phyloP scores from a whole-genome alignment of 2,329 filamentous ascomycete species.

The Triangularia verruculosa region DNA sequence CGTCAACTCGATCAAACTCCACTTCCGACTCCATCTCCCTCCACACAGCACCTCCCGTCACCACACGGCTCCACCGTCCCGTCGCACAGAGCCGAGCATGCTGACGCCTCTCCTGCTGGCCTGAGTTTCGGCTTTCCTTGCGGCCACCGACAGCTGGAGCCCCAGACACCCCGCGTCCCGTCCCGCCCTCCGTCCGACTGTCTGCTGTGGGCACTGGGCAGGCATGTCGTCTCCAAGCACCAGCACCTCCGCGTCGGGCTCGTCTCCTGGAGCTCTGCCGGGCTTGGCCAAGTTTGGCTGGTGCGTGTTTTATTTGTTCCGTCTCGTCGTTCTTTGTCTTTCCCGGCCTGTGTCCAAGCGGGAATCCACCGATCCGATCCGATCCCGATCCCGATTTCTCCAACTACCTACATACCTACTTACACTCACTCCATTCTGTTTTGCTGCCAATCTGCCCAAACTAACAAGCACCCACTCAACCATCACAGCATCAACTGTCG shows the following conservation, averaged over 20 bases:
- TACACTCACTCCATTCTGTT: too few species aligned
- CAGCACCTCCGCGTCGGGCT: constrained; percentile 10
- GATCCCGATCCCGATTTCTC: background rate
- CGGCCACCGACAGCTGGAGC: constrained; percentile 7
- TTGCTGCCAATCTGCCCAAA: background rate
- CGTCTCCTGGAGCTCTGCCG: background rate
- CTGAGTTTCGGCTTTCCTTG: constrained; percentile 3
- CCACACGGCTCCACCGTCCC: background rate
- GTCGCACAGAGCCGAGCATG: constrained; percentile 12
- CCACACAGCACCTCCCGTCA: background rate
- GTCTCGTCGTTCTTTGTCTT: too few species aligned
- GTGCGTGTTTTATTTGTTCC: constrained; percentile 8
- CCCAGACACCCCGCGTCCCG: constrained; percentile 11
- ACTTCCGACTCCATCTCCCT: background rate
- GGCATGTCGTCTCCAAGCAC: constrained; percentile 6
- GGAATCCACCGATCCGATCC: background rate
- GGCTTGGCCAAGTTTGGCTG: constrained; percentile 24
- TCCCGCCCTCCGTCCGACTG: background rate
- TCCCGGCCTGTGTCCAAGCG: too few species aligned
- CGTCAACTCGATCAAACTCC: background rate
- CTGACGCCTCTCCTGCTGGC: background rate
- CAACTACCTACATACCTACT: too few species aligned
- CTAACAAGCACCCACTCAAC: background rate
- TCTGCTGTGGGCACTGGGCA: background rate
- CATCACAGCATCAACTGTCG: constrained; percentile 43